Percentiles rank a stretch among this genome's conserved stretches.
These are phyloP conservation scores for Boletus bicolor DNA, from an alignment of 768 basidiomycete genomes.

Conservation along the genomic window DNA sequence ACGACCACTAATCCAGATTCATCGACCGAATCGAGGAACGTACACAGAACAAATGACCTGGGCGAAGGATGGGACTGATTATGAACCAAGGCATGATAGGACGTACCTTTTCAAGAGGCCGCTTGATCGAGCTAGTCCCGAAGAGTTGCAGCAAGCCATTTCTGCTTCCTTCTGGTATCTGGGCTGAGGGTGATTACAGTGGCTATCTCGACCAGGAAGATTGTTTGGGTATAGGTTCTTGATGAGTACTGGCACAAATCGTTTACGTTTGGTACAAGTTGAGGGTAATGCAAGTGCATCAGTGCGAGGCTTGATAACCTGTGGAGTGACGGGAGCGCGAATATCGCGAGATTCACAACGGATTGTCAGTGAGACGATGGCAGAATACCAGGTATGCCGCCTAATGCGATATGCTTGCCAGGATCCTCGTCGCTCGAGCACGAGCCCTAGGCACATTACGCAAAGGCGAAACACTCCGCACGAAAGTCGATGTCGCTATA, in stretches of 20 bases:
- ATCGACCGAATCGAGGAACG: no score
- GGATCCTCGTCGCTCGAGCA: no score
- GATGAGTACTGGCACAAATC: no score
- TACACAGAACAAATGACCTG: neutral
- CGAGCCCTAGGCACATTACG: neutral
- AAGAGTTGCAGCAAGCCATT: neutral
- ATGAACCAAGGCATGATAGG: neutral
- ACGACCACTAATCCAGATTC: neutral
- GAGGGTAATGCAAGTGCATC: neutral
- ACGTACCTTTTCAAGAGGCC: neutral
- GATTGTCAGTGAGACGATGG: neutral
- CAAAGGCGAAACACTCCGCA: neutral
- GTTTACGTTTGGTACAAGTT: neutral
- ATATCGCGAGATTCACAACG: neutral
- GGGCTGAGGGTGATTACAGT: neutral
- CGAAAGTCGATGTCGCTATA: neutral
- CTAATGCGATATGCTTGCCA: no score
- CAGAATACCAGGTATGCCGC: neutral
- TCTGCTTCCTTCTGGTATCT: neutral
- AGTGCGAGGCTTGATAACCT: neutral
- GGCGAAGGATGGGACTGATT: neutral
- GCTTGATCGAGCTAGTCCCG: neutral
- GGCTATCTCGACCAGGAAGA: neutral
- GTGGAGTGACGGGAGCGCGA: no score
- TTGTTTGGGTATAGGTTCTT: no score